These are phyloP conservation scores for Globisporangium spiculum DNA, from an alignment of 352 stramenopile species.

Conservation along the genomic window DNA sequence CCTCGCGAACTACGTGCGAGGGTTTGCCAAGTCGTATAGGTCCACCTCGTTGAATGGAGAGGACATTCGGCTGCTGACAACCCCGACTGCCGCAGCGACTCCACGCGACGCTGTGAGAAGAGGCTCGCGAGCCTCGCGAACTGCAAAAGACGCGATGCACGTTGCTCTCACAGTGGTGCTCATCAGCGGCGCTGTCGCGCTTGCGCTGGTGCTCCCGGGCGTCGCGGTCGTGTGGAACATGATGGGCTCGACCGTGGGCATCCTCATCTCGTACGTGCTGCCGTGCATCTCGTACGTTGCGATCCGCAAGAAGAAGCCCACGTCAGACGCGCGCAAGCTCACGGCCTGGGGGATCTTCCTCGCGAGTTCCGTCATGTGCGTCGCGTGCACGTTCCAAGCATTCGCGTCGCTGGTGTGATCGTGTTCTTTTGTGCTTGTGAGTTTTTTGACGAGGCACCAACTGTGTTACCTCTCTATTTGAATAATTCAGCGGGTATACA, in stretches of 20 bases:
- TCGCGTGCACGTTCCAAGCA: conserved; percentile 70
- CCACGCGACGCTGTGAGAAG: neutral
- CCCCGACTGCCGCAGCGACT: conserved; percentile 6
- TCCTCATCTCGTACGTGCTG: conserved; percentile 88
- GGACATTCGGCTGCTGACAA: conserved; percentile 32
- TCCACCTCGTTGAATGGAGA: conserved; percentile 27
- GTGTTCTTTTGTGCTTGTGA: neutral
- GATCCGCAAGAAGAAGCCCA: conserved; percentile 70
- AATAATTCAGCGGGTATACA: neutral
- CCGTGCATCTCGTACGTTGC: conserved; percentile 82
- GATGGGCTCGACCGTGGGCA: conserved; percentile 83
- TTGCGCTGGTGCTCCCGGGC: conserved; percentile 70
- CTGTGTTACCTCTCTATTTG: neutral
- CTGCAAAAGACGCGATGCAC: conserved; percentile 37
- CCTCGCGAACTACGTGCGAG: conserved; percentile 44
- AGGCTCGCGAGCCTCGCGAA: neutral
- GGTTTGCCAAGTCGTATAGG: conserved; percentile 29
- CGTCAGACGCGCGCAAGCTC: conserved; percentile 63
- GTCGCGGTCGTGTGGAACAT: conserved; percentile 89
- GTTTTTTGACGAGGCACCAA: no score
- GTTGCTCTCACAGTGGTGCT: conserved; percentile 69
- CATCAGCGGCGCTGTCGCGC: conserved; percentile 50
- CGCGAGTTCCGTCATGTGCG: conserved; percentile 60
- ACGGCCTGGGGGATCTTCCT: conserved; percentile 76
- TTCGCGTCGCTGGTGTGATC: conserved; percentile 16